Evolutionary conservation across 2,329 filamentous ascomycete genomes (phyloP).

Genomic region (Lachnellula arida): DNA sequence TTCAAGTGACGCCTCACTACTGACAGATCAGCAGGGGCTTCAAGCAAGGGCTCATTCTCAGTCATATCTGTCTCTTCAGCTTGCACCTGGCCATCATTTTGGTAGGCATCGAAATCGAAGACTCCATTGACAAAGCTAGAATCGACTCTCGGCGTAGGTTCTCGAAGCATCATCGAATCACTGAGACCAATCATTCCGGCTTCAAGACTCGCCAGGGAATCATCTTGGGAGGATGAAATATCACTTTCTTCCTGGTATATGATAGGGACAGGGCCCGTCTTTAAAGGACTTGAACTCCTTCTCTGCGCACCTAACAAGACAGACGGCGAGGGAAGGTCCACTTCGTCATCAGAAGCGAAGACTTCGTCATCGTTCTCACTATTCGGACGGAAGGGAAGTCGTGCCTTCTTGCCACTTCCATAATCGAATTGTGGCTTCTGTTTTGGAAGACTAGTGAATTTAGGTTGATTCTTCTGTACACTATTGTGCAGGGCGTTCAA

Average conservation of each 20-base stretch:
- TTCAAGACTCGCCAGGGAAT: conserved; percentile 21
- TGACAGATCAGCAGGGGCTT: conserved; percentile 4
- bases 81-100: conserved; percentile 3
- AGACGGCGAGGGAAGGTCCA: conserved; percentile 37
- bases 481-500: conserved; percentile 30
- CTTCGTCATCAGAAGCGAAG: conserved; percentile 29
- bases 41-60: not conserved
- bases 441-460: conserved; percentile 22
- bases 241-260: conserved; percentile 1
- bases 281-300: not conserved
- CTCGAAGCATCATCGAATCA: conserved; percentile 15
- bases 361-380: conserved; percentile 1
- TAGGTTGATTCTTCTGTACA: conserved; percentile 15
- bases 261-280: not conserved
- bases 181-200: conserved; percentile 24
- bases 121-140: conserved; percentile 24
- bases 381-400: conserved; percentile 17
- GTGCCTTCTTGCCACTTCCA: conserved; percentile 17
- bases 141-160: not conserved
- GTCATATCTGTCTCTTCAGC: not conserved
- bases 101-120: conserved; percentile 25
- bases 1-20: conserved; percentile 2
- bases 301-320: conserved; percentile 20
- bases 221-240: not conserved
- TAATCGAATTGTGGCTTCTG: conserved; percentile 26